Base-by-base conservation (phyloP, 1,284 basidiomycete genomes). In the Fomes fomentarius region DNA sequence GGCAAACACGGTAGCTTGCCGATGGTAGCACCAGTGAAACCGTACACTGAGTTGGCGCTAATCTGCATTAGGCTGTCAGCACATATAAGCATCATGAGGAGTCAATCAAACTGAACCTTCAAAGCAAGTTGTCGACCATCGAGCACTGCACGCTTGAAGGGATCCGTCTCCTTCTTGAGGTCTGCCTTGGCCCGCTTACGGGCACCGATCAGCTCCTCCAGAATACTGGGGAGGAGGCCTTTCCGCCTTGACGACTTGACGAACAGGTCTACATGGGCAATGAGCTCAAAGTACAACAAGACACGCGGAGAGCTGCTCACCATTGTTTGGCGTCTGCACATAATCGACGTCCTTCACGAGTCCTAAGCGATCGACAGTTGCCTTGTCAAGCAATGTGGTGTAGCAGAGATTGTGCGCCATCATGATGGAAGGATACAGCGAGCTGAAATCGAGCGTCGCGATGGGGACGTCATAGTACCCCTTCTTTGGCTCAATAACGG, bases 351-450 rank as follows among this genome's bases (percentile, higher is more conserved):
- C 92, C 67, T 91, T 92, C 17, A 85, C 81, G 15, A 98, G 77
- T 9, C 79, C 74, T 6, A 97, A 74, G 14, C 89, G 82, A 19
- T 94, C 89, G 17, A 95, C 88, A 0, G 87, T 90, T 4, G 61
- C 52, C 67, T 87, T 91, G 61, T 96, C 91, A 21, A 96, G 71
- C 14, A 97, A 76, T 0, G 96, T 96, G 0, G 96, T 97, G 67
- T 98, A 98, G 71, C 95, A 98, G 1, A 98, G 76, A 68, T 98
- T 98, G 70, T 98, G 96, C 0, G 95, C 96, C 94, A 97, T 97
- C 95, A 98, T 98, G 74, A 98, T 98, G 0, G 96, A 98, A 0
- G 95, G 95, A 71, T 98, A 98, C 61, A 98, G 80, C 0, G 94
- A 97, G 53, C 93, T 94, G 74, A 98, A 98, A 82, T 98, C 95